Evolutionary conservation across 371 early-diverging fungal species (phyloP).

Genomic region (Mortierella sp.): DNA sequence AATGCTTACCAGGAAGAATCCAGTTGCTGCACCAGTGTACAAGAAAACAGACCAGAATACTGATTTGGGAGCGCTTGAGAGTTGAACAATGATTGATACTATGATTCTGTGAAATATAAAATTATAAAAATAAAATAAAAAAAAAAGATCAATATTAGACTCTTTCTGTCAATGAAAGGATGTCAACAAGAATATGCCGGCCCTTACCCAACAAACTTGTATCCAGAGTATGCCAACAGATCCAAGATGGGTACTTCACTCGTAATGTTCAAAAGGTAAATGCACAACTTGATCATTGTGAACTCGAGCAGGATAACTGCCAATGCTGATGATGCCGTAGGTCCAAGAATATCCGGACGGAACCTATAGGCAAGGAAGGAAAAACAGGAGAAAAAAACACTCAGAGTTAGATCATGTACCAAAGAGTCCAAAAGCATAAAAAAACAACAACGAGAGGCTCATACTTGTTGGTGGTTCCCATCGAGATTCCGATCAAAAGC

Average conservation of each 20-base stretch:
- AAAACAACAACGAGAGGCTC: not conserved
- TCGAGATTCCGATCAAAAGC: conserved; percentile 84
- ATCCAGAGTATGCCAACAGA: conserved; percentile 92
- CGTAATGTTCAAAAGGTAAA: conserved; percentile 91
- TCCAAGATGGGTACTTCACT: conserved; percentile 92
- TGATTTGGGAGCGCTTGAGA: conserved; percentile 65
- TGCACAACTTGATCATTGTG: conserved; percentile 84
- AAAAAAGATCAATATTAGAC: not conserved
- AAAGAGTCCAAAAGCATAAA: not conserved
- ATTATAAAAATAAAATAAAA: conserved; percentile 7
- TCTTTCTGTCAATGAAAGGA: too few relatives aligned
- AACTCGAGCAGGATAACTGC: conserved; percentile 88
- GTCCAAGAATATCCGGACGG: conserved; percentile 91
- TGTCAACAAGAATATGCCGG: too few relatives aligned
- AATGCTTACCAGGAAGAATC: conserved; percentile 82
- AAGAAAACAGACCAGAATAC: conserved; percentile 74
- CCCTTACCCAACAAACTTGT: conserved; percentile 92
- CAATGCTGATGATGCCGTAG: conserved; percentile 89
- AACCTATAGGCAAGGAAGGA: conserved; percentile 68
- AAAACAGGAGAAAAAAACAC: not conserved
- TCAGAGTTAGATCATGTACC: not conserved
- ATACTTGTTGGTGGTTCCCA: conserved; percentile 73
- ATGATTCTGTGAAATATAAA: conserved; percentile 64
- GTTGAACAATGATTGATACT: conserved; percentile 65
- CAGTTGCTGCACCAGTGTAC: conserved; percentile 84